Conservation (phyloP, 139 green algal genomes). For the Volvox reticuliferus region DNA sequence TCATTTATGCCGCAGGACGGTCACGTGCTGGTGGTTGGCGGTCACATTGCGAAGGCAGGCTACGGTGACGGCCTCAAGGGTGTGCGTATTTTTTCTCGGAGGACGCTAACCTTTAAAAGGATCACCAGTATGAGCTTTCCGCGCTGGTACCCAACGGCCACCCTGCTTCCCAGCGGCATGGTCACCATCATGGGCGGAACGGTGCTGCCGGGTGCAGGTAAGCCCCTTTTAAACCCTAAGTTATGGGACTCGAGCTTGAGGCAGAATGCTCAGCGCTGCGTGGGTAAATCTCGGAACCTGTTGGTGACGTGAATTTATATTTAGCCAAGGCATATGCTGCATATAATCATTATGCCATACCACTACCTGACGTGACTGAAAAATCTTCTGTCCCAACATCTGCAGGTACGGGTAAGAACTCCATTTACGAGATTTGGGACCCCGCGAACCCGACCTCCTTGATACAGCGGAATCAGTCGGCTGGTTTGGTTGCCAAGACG, state of each 20-base stretch:
- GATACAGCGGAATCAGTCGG: not conserved
- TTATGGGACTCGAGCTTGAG: no score
- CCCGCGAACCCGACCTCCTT: slow-evolving; percentile 8
- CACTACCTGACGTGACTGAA: no score
- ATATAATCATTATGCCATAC: no score
- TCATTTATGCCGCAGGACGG: not conserved
- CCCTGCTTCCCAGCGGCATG: slow-evolving; percentile 50
- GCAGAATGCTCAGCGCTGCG: no score
- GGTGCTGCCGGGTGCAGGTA: slow-evolving; percentile 22
- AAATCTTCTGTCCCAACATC: no score
- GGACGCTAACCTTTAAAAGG: slow-evolving; percentile 1
- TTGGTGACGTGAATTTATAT: no score
- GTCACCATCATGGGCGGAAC: slow-evolving; percentile 62
- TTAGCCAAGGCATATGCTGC: no score
- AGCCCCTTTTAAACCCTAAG: no score
- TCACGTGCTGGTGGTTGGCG: slow-evolving; percentile 49
- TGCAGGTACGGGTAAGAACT: slow-evolving; percentile 52
- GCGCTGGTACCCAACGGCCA: slow-evolving; percentile 55
- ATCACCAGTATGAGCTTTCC: slow-evolving; percentile 42
- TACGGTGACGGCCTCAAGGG: slow-evolving; percentile 45
- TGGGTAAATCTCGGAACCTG: no score
- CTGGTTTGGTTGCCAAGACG: slow-evolving; percentile 6
- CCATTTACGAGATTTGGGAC: slow-evolving; percentile 49
- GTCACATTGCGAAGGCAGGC: slow-evolving; percentile 53
- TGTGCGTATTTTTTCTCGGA: slow-evolving; percentile 39